phyloP scores from a whole-genome alignment of 1,284 basidiomycete genomes.

The Ceraceosorus guamensis region DNA sequence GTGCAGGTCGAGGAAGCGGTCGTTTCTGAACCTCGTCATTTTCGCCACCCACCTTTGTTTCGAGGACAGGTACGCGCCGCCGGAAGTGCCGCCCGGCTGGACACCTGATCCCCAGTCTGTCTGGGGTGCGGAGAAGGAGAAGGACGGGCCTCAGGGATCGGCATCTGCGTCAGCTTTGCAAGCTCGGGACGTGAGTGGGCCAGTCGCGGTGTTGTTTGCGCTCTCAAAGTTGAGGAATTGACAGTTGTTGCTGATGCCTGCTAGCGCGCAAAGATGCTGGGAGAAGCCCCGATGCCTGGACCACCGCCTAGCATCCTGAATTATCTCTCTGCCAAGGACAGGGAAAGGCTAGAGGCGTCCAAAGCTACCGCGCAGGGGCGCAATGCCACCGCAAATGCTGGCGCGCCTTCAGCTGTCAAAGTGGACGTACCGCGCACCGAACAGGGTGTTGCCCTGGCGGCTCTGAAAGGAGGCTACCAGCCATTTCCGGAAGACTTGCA shows the following conservation, averaged over 20 bases:
- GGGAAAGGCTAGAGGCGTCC: constrained; percentile 69
- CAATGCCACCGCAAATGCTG: constrained; percentile 12
- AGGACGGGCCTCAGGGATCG: not conserved
- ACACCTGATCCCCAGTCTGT: constrained; percentile 70
- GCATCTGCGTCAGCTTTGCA: not conserved
- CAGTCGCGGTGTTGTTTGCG: not conserved
- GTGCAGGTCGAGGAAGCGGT: no score
- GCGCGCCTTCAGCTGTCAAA: constrained; percentile 46
- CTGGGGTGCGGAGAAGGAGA: constrained; percentile 59
- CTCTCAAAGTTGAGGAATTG: no score
- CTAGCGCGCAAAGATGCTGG: constrained; percentile 67
- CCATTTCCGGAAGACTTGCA: constrained; percentile 70
- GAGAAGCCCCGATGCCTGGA: constrained; percentile 66
- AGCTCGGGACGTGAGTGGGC: not conserved
- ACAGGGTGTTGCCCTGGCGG: no score
- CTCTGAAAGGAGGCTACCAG: constrained; percentile 82
- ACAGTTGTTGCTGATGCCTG: not conserved
- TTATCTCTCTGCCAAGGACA: constrained; percentile 81
- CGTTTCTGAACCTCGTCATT: no score
- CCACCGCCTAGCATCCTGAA: constrained; percentile 78
- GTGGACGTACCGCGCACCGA: no score
- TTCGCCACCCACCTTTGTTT: not conserved
- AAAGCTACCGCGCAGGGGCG: constrained; percentile 49
- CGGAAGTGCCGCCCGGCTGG: constrained; percentile 75
- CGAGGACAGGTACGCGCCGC: constrained; percentile 66